Conservation (phyloP, 768 basidiomycete species). For the Tremella mesenterica region DNA sequence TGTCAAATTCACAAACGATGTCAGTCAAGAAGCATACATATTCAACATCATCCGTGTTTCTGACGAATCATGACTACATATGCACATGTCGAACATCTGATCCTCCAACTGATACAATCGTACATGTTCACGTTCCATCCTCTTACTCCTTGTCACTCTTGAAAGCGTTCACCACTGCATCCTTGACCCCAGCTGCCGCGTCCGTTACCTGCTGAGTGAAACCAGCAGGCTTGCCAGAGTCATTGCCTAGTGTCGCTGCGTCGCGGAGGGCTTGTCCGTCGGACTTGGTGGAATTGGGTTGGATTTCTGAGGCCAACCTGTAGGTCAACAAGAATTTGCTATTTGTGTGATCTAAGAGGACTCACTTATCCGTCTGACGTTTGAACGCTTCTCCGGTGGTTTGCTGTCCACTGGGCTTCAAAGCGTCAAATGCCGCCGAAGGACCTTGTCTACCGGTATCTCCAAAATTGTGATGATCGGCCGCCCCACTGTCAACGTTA, state of each 20-base stretch:
- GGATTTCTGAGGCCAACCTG: constrained; percentile 5
- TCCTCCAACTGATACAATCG: no score
- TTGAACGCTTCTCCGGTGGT: constrained; percentile 3
- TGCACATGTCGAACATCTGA: no score
- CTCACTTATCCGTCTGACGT: constrained; percentile 14
- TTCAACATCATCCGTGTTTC: no score
- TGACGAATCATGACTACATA: no score
- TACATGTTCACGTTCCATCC: no score
- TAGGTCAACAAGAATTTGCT: background rate
- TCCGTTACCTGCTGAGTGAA: constrained; percentile 1
- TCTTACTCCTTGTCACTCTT: no score
- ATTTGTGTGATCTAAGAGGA: background rate
- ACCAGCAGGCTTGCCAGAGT: constrained; percentile 4
- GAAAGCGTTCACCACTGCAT: no score
- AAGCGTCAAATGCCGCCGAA: background rate
- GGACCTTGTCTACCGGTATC: constrained; percentile 9
- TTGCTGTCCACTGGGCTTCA: constrained; percentile 15
- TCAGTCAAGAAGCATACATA: no score
- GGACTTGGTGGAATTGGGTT: constrained; percentile 11
- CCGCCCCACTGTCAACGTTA: background rate
- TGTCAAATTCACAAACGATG: no score
- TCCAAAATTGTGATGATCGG: constrained; percentile 1
- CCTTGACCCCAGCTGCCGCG: constrained; percentile 8
- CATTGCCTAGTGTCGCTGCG: constrained; percentile 10
- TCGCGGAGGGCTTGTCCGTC: constrained; percentile 6